phyloP scores from a whole-genome alignment of 192 early-diverging fungal genomes.

The Coemansia sp. region DNA sequence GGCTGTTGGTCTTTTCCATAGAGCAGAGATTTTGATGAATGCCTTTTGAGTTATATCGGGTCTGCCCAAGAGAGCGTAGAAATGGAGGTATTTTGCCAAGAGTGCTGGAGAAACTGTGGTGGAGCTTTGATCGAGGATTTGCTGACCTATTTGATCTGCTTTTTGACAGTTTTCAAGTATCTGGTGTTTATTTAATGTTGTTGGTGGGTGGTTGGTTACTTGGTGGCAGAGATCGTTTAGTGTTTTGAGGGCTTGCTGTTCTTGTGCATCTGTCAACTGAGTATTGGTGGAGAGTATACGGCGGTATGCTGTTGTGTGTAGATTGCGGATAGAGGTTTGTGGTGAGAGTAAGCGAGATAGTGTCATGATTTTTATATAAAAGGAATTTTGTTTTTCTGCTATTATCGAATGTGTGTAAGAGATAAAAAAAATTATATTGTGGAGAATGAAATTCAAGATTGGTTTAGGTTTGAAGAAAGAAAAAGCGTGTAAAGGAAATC shows the following conservation, averaged over 20 bases:
- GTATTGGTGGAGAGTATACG: neutral
- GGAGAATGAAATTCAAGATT: too few relatives aligned
- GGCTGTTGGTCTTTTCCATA: conserved; percentile 16
- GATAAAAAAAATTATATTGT: too few relatives aligned
- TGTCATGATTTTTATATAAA: too few relatives aligned
- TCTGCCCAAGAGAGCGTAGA: conserved; percentile 37
- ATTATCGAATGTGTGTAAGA: too few relatives aligned
- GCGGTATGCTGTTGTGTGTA: too few relatives aligned
- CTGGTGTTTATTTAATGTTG: neutral
- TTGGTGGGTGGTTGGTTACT: neutral
- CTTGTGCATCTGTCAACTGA: neutral
- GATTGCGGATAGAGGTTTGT: too few relatives aligned
- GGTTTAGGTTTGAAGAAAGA: too few relatives aligned
- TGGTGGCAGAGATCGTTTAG: neutral
- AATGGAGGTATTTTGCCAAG: conserved; percentile 19
- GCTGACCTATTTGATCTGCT: conserved; percentile 22
- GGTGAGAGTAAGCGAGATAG: too few relatives aligned
- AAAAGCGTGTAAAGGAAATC: too few relatives aligned
- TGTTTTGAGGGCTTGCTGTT: neutral
- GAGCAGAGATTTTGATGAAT: conserved; percentile 2
- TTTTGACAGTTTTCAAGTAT: conserved; percentile 10
- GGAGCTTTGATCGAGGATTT: neutral
- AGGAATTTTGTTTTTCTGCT: too few relatives aligned
- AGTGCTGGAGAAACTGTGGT: neutral
- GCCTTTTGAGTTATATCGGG: conserved; percentile 40